Evolutionary conservation across 768 basidiomycete species (phyloP).

Genomic region (Mycena indigotica): DNA sequence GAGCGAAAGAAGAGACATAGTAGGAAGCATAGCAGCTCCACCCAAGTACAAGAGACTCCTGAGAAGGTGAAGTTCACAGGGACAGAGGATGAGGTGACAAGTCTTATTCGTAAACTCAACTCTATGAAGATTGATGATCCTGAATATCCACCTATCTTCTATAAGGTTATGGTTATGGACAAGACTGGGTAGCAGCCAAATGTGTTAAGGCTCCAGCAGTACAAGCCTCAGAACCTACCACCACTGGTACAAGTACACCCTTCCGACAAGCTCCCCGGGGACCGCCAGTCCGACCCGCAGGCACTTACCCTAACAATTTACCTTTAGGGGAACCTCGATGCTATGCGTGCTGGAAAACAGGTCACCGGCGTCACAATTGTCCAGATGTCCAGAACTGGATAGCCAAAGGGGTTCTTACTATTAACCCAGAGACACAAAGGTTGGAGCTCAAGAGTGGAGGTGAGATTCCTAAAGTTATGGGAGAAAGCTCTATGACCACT

Average conservation of each 20-base stretch:
- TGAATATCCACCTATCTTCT: conserved; percentile 15
- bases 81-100: conserved; percentile 4
- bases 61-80: background rate
- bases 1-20: background rate
- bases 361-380: background rate
- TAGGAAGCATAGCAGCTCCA: background rate
- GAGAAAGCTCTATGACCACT: background rate
- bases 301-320: conserved; percentile 4
- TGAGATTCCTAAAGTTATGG: background rate
- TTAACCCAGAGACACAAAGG: background rate
- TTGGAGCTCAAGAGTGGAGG: background rate
- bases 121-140: conserved; percentile 16
- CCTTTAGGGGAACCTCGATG: background rate
- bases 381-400: background rate
- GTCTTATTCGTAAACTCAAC: conserved; percentile 11
- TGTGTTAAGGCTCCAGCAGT: conserved; percentile 2
- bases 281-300: background rate
- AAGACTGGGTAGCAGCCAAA: background rate
- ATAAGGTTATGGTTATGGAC: conserved; percentile 14
- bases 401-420: background rate
- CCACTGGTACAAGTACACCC: background rate
- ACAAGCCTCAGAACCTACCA: background rate
- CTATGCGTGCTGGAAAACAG: background rate
- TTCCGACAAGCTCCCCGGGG: background rate
- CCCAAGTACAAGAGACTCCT: background rate